Base-by-base conservation (phyloP, 805 yeast species). In the Wickerhamiella shivajii region DNA sequence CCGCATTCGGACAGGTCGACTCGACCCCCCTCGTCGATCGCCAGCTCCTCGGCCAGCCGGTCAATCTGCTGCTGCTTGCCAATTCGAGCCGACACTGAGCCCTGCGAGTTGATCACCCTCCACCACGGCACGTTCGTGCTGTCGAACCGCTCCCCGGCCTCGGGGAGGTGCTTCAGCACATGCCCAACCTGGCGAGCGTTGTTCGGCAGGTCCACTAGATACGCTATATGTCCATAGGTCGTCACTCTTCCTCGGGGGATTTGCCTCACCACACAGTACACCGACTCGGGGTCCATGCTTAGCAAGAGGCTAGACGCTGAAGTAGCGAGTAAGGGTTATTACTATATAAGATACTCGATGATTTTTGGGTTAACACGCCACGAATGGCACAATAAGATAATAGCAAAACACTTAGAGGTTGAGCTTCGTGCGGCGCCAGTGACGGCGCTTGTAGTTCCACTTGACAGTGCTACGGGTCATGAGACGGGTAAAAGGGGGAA, bases 361-460 rank as follows among this genome's bases (percentile, higher is more conserved):
- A n/a, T n/a, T n/a, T n/a, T n/a, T n/a, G n/a, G n/a, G n/a, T n/a
- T n/a, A n/a, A n/a, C n/a, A n/a, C n/a, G n/a, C 16, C 5, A 19
- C 32, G 25, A 14, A 18, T 11, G 13, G 24, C 10, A 29, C 32
- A 11, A 19, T 25, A 20, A 33, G 27, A 21, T 27, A 33, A 33
- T 28, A 27, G 24, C 32, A 22, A 16, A 18, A 34, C 24, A 58
- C 63, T 80, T 85, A 87, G 75, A 87, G 66, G 76, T 75, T 73
- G 70, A 87, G 75, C 93, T 87, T 87, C 61, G 96, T 87, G 79
- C 97, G 81, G 80, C 95, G 87, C 98, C 98, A 87, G 90, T 90
- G 93, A 77, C 97, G 79, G 81, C 97, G 84, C 84, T 90, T 90
- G 64, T 94, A 92, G 72, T 87, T 87, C 47, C 52, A 57, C 49